Evolutionary conservation across 2,329 filamentous ascomycete species (phyloP).

Genomic region (Westerdykella aurantiaca): DNA sequence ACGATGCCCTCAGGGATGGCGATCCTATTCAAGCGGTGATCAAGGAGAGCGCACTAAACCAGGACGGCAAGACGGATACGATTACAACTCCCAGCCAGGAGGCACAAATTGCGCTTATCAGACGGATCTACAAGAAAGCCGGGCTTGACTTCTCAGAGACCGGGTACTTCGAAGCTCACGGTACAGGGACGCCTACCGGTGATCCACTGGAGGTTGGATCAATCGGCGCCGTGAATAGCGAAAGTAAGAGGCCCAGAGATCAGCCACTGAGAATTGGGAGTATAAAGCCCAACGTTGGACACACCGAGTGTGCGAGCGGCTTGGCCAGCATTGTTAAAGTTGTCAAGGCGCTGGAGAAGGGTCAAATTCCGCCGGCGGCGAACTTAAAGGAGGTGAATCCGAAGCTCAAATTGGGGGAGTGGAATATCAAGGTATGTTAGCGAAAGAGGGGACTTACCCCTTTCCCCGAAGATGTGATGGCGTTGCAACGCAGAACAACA

Average conservation of each 20-base stretch:
- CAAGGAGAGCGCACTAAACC: slow-evolving; percentile 31
- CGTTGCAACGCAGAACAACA: too few relatives aligned
- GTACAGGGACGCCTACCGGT: slow-evolving; percentile 5
- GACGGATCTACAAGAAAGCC: slow-evolving; percentile 3
- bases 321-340: slow-evolving; percentile 19
- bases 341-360: slow-evolving; percentile 27
- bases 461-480: too few relatives aligned
- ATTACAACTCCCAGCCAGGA: slow-evolving; percentile 52
- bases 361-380: slow-evolving; percentile 20
- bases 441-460: too few relatives aligned
- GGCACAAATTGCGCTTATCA: slow-evolving; percentile 28
- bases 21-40: slow-evolving; percentile 45
- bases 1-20: slow-evolving; percentile 51
- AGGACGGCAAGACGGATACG: slow-evolving; percentile 49
- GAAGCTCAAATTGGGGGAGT: too few relatives aligned
- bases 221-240: slow-evolving; percentile 1
- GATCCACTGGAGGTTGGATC: slow-evolving; percentile 8
- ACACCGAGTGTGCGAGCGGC: slow-evolving; percentile 15
- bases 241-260: not conserved
- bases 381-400: slow-evolving; percentile 14
- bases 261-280: slow-evolving; percentile 11
- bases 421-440: too few relatives aligned
- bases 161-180: slow-evolving; percentile 11
- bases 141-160: slow-evolving; percentile 3
- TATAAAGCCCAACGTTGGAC: slow-evolving; percentile 23